Conservation (phyloP, 2,329 filamentous ascomycete genomes). For the Alternaria triticimaculans region DNA sequence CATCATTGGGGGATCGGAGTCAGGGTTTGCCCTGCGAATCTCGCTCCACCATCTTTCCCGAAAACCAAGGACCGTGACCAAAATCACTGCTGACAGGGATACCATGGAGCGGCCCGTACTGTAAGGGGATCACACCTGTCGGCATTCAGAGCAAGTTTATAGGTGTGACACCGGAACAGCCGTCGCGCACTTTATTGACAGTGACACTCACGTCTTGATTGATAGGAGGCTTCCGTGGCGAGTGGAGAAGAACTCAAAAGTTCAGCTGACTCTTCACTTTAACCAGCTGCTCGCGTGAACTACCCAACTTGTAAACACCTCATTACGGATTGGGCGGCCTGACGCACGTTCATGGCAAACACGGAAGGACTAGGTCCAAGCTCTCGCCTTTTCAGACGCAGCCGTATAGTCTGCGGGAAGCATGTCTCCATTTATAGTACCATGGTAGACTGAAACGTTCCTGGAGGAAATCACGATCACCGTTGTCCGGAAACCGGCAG, state of each 20-base stretch:
- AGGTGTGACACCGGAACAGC: not conserved
- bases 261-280: not conserved
- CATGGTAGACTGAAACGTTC: constrained; percentile 1
- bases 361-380: not conserved
- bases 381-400: not conserved
- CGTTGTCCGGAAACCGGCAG: not conserved
- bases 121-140: not conserved
- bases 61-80: not conserved
- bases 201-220: not conserved
- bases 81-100: constrained; percentile 2
- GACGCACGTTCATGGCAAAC: not conserved
- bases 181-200: not conserved
- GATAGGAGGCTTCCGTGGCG: not conserved
- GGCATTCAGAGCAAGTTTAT: not conserved
- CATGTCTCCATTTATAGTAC: constrained; percentile 7
- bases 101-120: constrained; percentile 6
- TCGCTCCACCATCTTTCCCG: not conserved
- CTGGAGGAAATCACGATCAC: not conserved
- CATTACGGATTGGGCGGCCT: not conserved
- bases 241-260: not conserved
- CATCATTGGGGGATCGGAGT: constrained; percentile 10
- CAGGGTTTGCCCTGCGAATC: constrained; percentile 7
- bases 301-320: not conserved
- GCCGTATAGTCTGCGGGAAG: not conserved
- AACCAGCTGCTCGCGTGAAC: not conserved